Percentiles rank a stretch among this genome's conserved stretches.
These are phyloP conservation scores for Neurospora sp. DNA, from an alignment of 2,329 filamentous ascomycete genomes.

Conservation along the genomic window DNA sequence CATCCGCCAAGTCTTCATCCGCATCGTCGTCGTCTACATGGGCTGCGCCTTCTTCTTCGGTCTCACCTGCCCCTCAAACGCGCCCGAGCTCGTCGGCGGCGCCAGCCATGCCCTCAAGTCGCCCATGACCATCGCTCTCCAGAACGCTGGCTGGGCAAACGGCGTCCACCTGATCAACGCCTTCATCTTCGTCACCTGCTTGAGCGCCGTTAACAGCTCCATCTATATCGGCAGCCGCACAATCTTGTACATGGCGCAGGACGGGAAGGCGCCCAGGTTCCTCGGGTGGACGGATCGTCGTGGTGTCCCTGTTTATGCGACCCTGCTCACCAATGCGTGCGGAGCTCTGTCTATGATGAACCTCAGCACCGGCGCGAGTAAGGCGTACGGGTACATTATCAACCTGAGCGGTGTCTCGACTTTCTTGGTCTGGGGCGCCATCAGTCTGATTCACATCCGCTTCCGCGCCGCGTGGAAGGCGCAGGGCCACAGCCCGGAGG, in stretches of 20 bases:
- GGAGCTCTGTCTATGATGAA: slow-evolving; percentile 70
- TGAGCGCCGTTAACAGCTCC: slow-evolving; percentile 62
- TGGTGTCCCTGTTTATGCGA: slow-evolving; percentile 50
- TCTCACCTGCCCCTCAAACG: slow-evolving; percentile 61
- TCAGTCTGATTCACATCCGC: slow-evolving; percentile 61
- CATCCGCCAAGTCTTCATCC: slow-evolving; percentile 51
- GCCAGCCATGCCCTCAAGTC: slow-evolving; percentile 55
- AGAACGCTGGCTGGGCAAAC: slow-evolving; percentile 62
- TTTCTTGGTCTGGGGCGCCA: slow-evolving; percentile 62
- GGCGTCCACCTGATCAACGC: slow-evolving; percentile 71
- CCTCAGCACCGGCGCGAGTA: slow-evolving; percentile 52
- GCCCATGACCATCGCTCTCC: slow-evolving; percentile 64
- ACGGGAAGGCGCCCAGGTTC: slow-evolving; percentile 59
- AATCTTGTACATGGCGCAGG: slow-evolving; percentile 65
- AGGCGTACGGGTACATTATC: slow-evolving; percentile 60
- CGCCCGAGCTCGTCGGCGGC: slow-evolving; percentile 50
- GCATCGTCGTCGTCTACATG: slow-evolving; percentile 55
- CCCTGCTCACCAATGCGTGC: slow-evolving; percentile 60
- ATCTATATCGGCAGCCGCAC: slow-evolving; percentile 72
- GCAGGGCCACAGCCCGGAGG: slow-evolving; percentile 44
- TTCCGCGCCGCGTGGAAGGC: slow-evolving; percentile 54
- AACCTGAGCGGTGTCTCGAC: slow-evolving; percentile 61
- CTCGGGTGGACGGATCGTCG: slow-evolving; percentile 56
- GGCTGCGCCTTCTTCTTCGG: slow-evolving; percentile 66
- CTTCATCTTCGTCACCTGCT: slow-evolving; percentile 63